Percentiles rank a stretch among this genome's conserved stretches.
These are phyloP conservation scores for Zasmidium angulare DNA, from an alignment of 2,329 filamentous ascomycete genomes.

Conservation along the genomic window DNA sequence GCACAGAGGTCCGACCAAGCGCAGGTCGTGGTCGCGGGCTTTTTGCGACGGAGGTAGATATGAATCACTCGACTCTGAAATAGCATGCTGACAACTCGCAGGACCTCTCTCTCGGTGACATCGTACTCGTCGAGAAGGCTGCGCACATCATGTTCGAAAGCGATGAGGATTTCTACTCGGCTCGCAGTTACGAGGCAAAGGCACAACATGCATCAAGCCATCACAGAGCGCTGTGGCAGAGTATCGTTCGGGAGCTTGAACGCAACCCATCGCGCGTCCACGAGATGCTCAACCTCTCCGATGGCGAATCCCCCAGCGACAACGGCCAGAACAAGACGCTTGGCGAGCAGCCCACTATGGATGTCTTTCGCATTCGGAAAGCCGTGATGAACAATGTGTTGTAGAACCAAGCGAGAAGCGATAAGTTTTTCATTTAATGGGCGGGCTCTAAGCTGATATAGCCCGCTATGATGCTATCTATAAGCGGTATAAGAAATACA, in stretches of 20 bases:
- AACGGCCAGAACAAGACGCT: constrained; percentile 28
- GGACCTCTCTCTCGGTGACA: constrained; percentile 39
- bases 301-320: constrained; percentile 13
- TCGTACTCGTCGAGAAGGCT: constrained; percentile 43
- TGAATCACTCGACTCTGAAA: not conserved
- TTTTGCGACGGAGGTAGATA: constrained; percentile 37
- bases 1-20: constrained; percentile 19
- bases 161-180: constrained; percentile 34
- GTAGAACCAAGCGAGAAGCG: no score
- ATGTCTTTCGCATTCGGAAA: constrained; percentile 42
- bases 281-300: constrained; percentile 18
- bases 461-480: constrained; percentile 28
- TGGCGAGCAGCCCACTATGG: constrained; percentile 37
- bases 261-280: constrained; percentile 40
- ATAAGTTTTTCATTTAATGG: no score
- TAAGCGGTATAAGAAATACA: no score
- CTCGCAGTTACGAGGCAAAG: constrained; percentile 42
- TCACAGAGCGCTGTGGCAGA: constrained; percentile 25
- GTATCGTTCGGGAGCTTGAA: constrained; percentile 41
- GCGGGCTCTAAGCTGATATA: no score
- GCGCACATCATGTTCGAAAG: constrained; percentile 16
- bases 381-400: constrained; percentile 44
- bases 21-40: constrained; percentile 42
- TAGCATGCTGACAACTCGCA: not conserved
- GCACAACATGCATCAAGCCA: constrained; percentile 20